Conservation (phyloP, 2,329 filamentous ascomycete genomes). For the Nannizziopsis arthrosporioides region DNA sequence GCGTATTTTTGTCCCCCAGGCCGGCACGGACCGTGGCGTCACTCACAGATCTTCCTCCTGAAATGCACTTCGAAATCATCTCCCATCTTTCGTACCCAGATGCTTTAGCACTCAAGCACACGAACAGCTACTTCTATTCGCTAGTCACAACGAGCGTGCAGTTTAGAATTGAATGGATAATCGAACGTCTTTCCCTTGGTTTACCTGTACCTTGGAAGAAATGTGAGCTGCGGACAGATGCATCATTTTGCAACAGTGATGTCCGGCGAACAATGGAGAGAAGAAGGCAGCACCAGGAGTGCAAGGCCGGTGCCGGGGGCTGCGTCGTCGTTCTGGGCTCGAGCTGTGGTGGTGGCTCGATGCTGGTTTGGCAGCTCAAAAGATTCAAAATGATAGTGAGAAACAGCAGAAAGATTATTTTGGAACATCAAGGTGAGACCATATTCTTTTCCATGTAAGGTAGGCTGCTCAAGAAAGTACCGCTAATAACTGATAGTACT, state of each 20-base stretch:
- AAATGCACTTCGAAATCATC: conserved; percentile 55
- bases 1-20: background rate
- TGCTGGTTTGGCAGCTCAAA: conserved; percentile 1
- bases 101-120: conserved; percentile 58
- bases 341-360: conserved; percentile 13
- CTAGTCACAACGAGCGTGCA: conserved; percentile 54
- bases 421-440: conserved; percentile 1
- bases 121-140: conserved; percentile 50
- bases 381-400: background rate
- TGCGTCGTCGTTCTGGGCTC: conserved; percentile 31
- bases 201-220: conserved; percentile 52
- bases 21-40: background rate
- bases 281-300: conserved; percentile 32
- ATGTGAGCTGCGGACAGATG: conserved; percentile 34
- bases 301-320: conserved; percentile 22
- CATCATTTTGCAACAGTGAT: conserved; percentile 32
- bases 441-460: background rate
- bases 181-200: conserved; percentile 51
- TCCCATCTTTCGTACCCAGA: conserved; percentile 56
- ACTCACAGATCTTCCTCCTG: conserved; percentile 48
- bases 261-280: conserved; percentile 33
- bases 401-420: background rate
- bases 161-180: conserved; percentile 58
- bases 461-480: background rate
- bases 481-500: conserved; percentile 6